Conservation (phyloP, 441 rosid genomes). For the Flueggea neowawraea region DNA sequence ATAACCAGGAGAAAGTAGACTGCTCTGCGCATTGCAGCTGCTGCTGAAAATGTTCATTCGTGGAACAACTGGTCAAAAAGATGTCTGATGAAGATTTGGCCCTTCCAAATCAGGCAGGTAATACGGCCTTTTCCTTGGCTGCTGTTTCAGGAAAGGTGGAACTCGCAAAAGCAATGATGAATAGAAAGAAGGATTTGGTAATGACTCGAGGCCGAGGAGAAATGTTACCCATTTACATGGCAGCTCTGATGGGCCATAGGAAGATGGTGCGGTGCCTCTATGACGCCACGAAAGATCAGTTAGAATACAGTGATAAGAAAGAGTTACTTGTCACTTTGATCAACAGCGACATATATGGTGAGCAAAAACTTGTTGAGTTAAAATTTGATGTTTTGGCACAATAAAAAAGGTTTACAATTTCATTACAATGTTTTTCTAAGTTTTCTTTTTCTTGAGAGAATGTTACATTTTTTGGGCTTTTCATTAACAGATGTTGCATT, state of each 20-base stretch:
- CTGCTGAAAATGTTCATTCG: slow-evolving; percentile 11
- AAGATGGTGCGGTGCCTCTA: slow-evolving; percentile 10
- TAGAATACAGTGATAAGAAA: neutral
- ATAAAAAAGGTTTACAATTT: too few relatives aligned
- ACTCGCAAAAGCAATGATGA: slow-evolving; percentile 19
- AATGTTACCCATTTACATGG: slow-evolving; percentile 13
- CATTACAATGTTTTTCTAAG: too few relatives aligned
- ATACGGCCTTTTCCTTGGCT: slow-evolving; percentile 20
- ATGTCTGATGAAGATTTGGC: slow-evolving; percentile 6
- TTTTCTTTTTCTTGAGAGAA: too few relatives aligned
- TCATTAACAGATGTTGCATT: slow-evolving; percentile 3
- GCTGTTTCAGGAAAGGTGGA: slow-evolving; percentile 17
- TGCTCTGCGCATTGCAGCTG: slow-evolving; percentile 27
- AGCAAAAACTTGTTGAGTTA: neutral
- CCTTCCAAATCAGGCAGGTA: neutral
- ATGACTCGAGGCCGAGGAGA: slow-evolving; percentile 12
- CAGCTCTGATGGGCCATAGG: slow-evolving; percentile 11
- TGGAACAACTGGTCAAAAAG: slow-evolving; percentile 11
- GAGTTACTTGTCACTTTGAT: slow-evolving; percentile 2
- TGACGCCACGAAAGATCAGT: neutral
- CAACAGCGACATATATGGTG: slow-evolving; percentile 4
- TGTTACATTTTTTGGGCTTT: neutral
- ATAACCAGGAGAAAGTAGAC: slow-evolving; percentile 22
- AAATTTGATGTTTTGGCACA: too few relatives aligned
- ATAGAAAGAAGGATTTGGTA: slow-evolving; percentile 1